Evolutionary conservation across 352 stramenopile species (phyloP), one percentile per base, ranked within the genome.

Genomic region (Phytopythium ostracodes): DNA sequence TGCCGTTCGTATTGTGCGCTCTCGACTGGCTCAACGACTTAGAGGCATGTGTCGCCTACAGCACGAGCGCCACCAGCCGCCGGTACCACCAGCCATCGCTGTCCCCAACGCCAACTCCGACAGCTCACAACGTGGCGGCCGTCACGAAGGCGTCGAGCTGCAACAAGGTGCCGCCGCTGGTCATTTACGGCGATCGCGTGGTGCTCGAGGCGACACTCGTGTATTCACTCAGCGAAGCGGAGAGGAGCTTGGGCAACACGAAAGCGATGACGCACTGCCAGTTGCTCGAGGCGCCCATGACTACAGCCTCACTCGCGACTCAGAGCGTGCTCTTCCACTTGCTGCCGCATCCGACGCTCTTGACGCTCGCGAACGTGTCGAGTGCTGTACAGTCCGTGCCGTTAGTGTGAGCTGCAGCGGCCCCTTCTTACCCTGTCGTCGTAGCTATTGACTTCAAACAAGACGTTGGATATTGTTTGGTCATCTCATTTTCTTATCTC

Each of bases 231-330:
- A 24, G 20, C 9, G 20, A 44, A 4, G 17, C n/a, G 51, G 31
- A 44, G 11, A 2, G 2, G n/a, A 27, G 22, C 51, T 18, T 4
- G 15, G 29, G n/a, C 2, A 42, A 17, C 4, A 4, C 51, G 14
- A 14, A 11, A 42, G 31, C 15, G 8, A 20, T 27, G 31, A 29
- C 51, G 18, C 22, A 35, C 22, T 80, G 72, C 57, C 66, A 73
- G 58, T 71, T 73, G 63, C 64, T 77, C 12, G 66, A 80, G 36
- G 66, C 69, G 4, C 69, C 72, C 1, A 71, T 80, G 69, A 68
- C 69, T 25, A 70, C 69, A n/a, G 69, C 61, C 2, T 24, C n/a
- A 2, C 35, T 36, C n/a, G 36, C 35, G 20, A 24, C 35, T 12
- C 51, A 31, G 17, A 44, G 35, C 29, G 1, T 57, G 18, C 33